phyloP scores from a whole-genome alignment of 2,329 filamentous ascomycete species.

The Beauveria australis region DNA sequence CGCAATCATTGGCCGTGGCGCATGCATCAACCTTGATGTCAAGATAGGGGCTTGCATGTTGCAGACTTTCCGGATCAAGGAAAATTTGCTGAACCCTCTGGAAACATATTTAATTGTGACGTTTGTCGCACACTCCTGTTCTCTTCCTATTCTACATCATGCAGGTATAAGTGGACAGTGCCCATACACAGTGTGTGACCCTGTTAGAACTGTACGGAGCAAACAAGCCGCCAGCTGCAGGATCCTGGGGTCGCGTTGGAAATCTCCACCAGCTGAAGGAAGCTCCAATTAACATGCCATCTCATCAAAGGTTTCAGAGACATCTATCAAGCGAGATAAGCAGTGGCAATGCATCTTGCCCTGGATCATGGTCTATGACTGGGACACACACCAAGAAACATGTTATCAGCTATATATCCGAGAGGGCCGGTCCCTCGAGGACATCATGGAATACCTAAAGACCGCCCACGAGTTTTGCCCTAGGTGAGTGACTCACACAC shows the following conservation, averaged over 20 bases:
- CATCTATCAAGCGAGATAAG: background rate
- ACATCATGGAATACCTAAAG: slow-evolving; percentile 67
- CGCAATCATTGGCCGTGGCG: background rate
- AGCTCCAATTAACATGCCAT: background rate
- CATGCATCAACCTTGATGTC: background rate
- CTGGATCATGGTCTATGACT: slow-evolving; percentile 37
- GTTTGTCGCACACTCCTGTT: background rate
- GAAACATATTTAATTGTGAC: background rate
- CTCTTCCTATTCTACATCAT: background rate
- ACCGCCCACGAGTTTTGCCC: slow-evolving; percentile 58
- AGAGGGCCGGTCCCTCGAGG: slow-evolving; percentile 62
- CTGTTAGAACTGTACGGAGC: background rate
- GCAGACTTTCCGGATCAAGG: no score
- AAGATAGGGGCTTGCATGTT: background rate
- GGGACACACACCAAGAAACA: slow-evolving; percentile 35
- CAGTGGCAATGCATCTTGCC: slow-evolving; percentile 4
- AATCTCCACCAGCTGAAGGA: slow-evolving; percentile 2
- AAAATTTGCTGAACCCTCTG: no score
- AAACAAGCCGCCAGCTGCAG: background rate
- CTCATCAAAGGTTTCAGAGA: background rate
- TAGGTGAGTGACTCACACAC: slow-evolving; percentile 48
- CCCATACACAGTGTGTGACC: background rate
- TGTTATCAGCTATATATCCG: slow-evolving; percentile 62
- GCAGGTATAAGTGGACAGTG: slow-evolving; percentile 7
- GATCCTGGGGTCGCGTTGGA: background rate